These are phyloP conservation scores for Blakeslea trispora DNA, from an alignment of 371 early-diverging fungal species.

Conservation along the genomic window DNA sequence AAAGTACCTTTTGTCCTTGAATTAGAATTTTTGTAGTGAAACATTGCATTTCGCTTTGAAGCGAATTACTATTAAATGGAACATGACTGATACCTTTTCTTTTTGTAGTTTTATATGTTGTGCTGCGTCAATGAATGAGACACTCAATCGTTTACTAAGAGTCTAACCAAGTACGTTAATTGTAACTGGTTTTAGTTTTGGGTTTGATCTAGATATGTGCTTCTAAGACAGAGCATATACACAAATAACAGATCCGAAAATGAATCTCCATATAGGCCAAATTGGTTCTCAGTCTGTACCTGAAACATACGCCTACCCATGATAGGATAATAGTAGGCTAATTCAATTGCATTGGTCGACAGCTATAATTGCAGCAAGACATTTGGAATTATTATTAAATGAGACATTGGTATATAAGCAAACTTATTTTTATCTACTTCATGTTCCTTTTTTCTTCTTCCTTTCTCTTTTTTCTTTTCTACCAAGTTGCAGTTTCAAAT, in stretches of 20 bases:
- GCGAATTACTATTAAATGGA: neutral
- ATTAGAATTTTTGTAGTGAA: neutral
- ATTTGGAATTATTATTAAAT: neutral
- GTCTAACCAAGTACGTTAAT: too few species aligned
- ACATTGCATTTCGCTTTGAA: neutral
- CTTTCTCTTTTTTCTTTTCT: slow-evolving; percentile 5
- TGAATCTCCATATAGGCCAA: slow-evolving; percentile 3
- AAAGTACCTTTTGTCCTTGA: neutral
- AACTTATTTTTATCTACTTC: slow-evolving; percentile 6
- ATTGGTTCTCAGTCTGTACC: slow-evolving; percentile 24
- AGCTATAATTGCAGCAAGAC: slow-evolving; percentile 20
- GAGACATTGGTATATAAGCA: slow-evolving; percentile 4
- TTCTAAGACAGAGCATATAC: too few species aligned
- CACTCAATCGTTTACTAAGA: too few species aligned
- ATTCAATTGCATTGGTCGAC: slow-evolving; percentile 20
- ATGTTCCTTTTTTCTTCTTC: slow-evolving; percentile 10
- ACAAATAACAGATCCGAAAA: slow-evolving; percentile 7
- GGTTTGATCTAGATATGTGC: too few species aligned
- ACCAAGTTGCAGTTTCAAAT: too few species aligned
- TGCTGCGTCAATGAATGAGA: too few species aligned
- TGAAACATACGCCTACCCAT: slow-evolving; percentile 22
- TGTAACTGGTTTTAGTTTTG: too few species aligned
- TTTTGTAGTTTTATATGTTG: too few species aligned
- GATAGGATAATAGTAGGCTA: slow-evolving; percentile 17
- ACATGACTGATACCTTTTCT: too few species aligned